Base-by-base conservation (phyloP, 2,329 filamentous ascomycete genomes). In the Thielaviopsis musarum region DNA sequence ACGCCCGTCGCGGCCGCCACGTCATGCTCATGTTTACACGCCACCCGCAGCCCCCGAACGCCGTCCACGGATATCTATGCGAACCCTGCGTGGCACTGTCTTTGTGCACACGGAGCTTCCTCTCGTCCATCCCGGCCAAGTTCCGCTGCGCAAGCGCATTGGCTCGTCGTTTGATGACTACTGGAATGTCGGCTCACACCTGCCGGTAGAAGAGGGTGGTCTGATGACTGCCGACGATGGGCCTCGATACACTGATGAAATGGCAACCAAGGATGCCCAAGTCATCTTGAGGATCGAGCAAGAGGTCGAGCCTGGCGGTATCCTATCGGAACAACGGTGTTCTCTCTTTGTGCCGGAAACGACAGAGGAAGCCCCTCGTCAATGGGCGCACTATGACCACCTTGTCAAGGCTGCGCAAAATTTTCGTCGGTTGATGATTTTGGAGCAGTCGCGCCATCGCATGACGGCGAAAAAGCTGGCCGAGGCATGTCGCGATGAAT, bases 371-470 rank as follows among this genome's bases (percentile, higher is more conserved):
- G 87, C 87, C 0, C 80, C 82, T 0, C 78, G 80, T 57, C 88
- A 93, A 66, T 97, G 88, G 75, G 83, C 86, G n/a, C 90, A 94
- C 65, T 80, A 82, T 67, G 91, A 97, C 67, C 88, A 97, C 68
- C 77, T 97, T 58, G 76, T 87, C 53, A 84, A 84, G 54, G 91
- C 95, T 62, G 84, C 87, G 61, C 68, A 85, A 13, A 85, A 91
- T 65, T 91, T 97, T 65, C 83, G 88, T 54, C 87, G 83, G 66
- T 76, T 97, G 41, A 81, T 97, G 73, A 72, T 84, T 2, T 80
- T 82, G 60, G 93, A 98, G 69, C 87, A 90, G 65, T 81, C 81
- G 63, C 78, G 84, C 13, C 91, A 97, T 70, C 82, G 82, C 41
- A 76, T 80, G n/a, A 76, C 79, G 2, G 91, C 91, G 1, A 95